phyloP scores from a whole-genome alignment of 2,329 filamentous ascomycete genomes.

The Elsinoe necatrix region DNA sequence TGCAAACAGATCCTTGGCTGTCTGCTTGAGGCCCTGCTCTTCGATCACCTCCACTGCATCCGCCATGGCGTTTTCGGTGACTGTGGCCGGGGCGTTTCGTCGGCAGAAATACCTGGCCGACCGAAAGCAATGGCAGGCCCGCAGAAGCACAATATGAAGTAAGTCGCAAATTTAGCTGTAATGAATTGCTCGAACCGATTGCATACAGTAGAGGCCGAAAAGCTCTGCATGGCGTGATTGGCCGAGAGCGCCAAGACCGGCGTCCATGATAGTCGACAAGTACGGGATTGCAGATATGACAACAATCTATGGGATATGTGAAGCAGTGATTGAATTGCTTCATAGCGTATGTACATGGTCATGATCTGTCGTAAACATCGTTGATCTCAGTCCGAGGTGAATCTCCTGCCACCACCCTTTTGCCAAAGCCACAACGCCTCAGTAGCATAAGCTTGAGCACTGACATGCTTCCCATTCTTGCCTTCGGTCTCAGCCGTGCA shows the following conservation, averaged over 20 bases:
- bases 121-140: too few species aligned
- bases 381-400: constrained; percentile 23
- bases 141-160: too few species aligned
- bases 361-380: neutral
- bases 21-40: constrained; percentile 31
- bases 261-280: neutral
- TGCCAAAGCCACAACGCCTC: constrained; percentile 87
- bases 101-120: too few species aligned
- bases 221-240: constrained; percentile 14
- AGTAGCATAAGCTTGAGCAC: constrained; percentile 72
- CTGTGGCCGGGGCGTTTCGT: neutral
- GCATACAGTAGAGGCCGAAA: neutral
- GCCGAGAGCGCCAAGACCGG: constrained; percentile 2
- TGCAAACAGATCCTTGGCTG: constrained; percentile 76
- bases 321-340: neutral
- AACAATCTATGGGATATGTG: neutral
- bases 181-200: neutral
- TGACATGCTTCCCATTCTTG: constrained; percentile 58
- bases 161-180: too few species aligned
- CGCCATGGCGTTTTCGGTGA: constrained; percentile 22
- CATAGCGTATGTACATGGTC: neutral
- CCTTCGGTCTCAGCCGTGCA: constrained; percentile 65
- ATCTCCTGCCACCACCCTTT: constrained; percentile 56
- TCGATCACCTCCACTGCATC: constrained; percentile 35
- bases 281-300: neutral